Evolutionary conservation across 805 yeast species (phyloP), one percentile per base, ranked within the genome.

Genomic region (Teunomyces cretensis): DNA sequence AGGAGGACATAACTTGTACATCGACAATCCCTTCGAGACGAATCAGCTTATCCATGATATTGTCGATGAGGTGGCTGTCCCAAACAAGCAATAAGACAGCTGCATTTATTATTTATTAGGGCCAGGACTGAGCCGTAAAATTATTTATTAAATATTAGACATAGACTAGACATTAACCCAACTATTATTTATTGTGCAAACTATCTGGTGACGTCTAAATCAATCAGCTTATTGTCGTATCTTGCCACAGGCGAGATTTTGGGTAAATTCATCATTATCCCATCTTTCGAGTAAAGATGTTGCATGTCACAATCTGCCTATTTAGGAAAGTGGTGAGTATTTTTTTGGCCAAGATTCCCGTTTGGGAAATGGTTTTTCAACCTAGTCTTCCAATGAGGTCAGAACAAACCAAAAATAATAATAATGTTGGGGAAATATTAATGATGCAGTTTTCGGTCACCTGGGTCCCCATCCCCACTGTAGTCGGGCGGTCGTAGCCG

Each of bases 11-110:
- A 72, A 72, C 46, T 57, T 72, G 41, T 72, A 72, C 47, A 65
- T 72, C 28, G 76, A 72, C 49, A 72, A 72, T 46, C 77, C 77
- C 13, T 70, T 70, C 44, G 75, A 72, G 11, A 65, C 72, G 12
- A 70, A 72, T 48, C 45, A 53, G 13, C 42, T 61, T 6, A 45
- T 70, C 38, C 38, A 35, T 19, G 38, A 35, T 35, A 35, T 35
- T 2, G 38, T 35, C 5, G 38, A 35, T 13, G 38, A n/a, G 17
- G 17, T 19, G 13, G 3, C 15, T 19, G 22, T 19, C 22, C 22
- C 22, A 19, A 19, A 19, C 6, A 19, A 19, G 22, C 3, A 19
- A 19, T 19, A 6, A 19, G 6, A 19, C 3, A 19, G 6, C 3
- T 4, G 3, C 22, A 19, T 19, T 19, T 24, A 35, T 11, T 19